Evolutionary conservation across 2,329 filamentous ascomycete species (phyloP), one percentile per base, ranked within the genome.

Genomic region (Dactylonectria estremocensis): DNA sequence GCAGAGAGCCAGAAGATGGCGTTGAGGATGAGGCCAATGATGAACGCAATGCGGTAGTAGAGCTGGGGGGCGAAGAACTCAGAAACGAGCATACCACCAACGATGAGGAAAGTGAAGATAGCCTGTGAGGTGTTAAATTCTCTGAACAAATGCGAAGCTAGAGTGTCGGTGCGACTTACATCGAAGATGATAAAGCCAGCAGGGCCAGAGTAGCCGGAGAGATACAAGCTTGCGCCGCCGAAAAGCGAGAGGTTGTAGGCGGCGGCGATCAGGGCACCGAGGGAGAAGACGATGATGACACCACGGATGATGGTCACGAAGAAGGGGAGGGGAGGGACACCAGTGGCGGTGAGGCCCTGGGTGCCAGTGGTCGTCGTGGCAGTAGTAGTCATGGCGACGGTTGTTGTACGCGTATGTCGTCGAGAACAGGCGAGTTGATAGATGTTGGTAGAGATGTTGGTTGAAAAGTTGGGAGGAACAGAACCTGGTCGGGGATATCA

Each of bases 121-220:
- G 77, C 71, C 83, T 86, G 40, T 7, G n/a, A 2, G 5, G 35
- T 8, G 66, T 60, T n/a, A 69, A 58, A n/a, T n/a, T 61, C 18
- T 59, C 43, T 73, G 24, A 68, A 66, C 55, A 13, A 1, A 7
- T 2, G 37, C 24, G 1, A 3, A 5, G 6, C 3, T 10, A 5
- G 35, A 69, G 67, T 48, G 69, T 74, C 52, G 40, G 4, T 16
- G 22, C 62, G 60, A 72, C 83, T 76, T 72, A 87, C 85, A 40
- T 84, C 80, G 64, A 86, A 87, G 67, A 85, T 81, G 49, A 85
- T 76, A 68, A 87, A 84, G 40, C 80, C 82, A 2, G 79, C 78
- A 5, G 81, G 79, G 4, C 81, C 81, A 4, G 76, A 72, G 53
- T 76, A 76, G 63, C 74, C 74, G 18, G 37, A 61, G 61, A 77